Evolutionary conservation across 1,284 basidiomycete species (phyloP).

Genomic region (Ganoderma leucocontextum): DNA sequence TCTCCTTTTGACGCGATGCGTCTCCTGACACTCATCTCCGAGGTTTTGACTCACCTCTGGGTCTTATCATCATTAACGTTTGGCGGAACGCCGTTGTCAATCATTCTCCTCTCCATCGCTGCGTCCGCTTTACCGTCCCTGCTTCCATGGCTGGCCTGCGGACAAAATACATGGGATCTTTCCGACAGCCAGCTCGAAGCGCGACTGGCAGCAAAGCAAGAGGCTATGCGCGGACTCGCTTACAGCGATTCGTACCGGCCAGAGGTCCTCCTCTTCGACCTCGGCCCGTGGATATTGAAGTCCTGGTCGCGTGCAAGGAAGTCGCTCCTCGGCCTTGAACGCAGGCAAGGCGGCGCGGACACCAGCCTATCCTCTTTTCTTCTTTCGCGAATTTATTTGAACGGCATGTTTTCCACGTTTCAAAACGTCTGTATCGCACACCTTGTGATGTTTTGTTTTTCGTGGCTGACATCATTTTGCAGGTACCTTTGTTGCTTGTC

Average conservation of each 20-base stretch:
- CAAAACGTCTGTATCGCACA: constrained; percentile 65
- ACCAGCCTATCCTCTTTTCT: constrained; percentile 39
- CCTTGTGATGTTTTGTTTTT: constrained; percentile 7
- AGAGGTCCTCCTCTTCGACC: constrained; percentile 81
- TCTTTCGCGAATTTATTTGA: constrained; percentile 64
- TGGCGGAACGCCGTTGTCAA: constrained; percentile 59
- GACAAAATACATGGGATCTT: constrained; percentile 52
- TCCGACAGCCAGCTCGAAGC: constrained; percentile 60
- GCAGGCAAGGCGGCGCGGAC: constrained; percentile 36
- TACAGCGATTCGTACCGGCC: constrained; percentile 75
- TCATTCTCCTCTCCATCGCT: constrained; percentile 66
- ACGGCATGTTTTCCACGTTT: constrained; percentile 66
- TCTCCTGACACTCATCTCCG: constrained; percentile 72
- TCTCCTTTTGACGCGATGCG: constrained; percentile 82
- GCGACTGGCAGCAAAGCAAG: constrained; percentile 70
- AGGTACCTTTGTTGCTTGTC: constrained; percentile 78
- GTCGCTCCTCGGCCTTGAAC: constrained; percentile 63
- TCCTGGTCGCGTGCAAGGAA: constrained; percentile 74
- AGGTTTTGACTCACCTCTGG: constrained; percentile 73
- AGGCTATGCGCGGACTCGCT: constrained; percentile 75
- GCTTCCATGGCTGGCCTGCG: constrained; percentile 55
- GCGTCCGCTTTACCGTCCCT: constrained; percentile 64
- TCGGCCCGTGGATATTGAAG: constrained; percentile 82
- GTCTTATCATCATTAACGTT: constrained; percentile 74
- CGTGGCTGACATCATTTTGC: background rate